Percentiles rank a stretch among this genome's conserved stretches.
phyloP scores from a whole-genome alignment of 2,329 filamentous ascomycete species.

The Peltaster fructicola region DNA sequence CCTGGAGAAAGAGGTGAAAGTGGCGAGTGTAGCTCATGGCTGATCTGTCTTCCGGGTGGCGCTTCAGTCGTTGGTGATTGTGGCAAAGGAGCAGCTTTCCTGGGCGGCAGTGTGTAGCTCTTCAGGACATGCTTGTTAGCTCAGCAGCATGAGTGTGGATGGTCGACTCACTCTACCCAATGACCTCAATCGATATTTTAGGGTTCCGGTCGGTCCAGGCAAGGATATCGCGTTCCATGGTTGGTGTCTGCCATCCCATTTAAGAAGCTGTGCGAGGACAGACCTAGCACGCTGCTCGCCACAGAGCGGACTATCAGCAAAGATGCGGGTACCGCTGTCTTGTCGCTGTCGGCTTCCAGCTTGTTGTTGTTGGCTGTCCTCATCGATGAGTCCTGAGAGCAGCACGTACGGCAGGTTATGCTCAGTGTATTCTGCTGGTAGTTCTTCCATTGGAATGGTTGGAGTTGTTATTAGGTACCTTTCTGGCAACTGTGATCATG shows the following conservation, averaged over 20 bases:
- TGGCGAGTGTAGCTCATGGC: slow-evolving; percentile 61
- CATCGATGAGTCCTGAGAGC: slow-evolving; percentile 52
- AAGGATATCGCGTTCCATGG: slow-evolving; percentile 14
- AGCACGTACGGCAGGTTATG: slow-evolving; percentile 77
- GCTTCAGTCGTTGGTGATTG: slow-evolving; percentile 25
- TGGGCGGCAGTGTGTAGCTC: slow-evolving; percentile 41
- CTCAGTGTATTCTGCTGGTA: slow-evolving; percentile 60
- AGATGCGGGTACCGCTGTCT: slow-evolving; percentile 13
- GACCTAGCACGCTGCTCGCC: slow-evolving; percentile 30
- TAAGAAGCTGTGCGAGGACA: slow-evolving; percentile 38
- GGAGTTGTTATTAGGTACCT: too few species aligned
- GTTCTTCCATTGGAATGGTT: slow-evolving; percentile 59
- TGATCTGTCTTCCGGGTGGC: slow-evolving; percentile 28
- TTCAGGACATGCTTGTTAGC: slow-evolving; percentile 18
- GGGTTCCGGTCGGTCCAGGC: slow-evolving; percentile 10
- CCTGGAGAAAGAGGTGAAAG: slow-evolving; percentile 75
- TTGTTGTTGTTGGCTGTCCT: too few species aligned
- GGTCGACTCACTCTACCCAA: slow-evolving; percentile 60
- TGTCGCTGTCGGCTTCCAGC: slow-evolving; percentile 5
- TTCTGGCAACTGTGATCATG: too few species aligned
- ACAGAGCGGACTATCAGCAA: slow-evolving; percentile 12
- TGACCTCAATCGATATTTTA: slow-evolving; percentile 14
- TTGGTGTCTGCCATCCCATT: slow-evolving; percentile 20
- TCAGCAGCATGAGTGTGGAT: slow-evolving; percentile 5
- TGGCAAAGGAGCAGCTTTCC: slow-evolving; percentile 44